Evolutionary conservation across 805 yeast genomes (phyloP).

Genomic region (Schwanniomyces occidentalis): DNA sequence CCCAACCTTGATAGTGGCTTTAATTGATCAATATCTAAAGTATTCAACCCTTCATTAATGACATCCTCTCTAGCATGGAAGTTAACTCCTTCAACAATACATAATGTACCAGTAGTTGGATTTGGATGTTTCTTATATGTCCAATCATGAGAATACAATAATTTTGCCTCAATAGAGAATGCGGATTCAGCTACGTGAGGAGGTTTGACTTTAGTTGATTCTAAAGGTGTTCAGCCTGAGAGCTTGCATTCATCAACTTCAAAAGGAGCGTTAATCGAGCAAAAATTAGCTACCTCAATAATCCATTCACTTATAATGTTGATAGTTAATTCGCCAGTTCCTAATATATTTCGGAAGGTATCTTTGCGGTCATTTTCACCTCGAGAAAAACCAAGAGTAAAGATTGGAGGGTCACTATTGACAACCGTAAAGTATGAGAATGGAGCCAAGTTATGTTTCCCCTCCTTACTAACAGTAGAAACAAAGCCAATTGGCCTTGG

Average conservation of each 20-base stretch:
- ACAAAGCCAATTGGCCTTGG: slow-evolving; percentile 66
- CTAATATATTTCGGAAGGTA: slow-evolving; percentile 48
- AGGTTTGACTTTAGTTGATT: slow-evolving; percentile 48
- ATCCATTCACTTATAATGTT: slow-evolving; percentile 65
- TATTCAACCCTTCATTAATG: slow-evolving; percentile 37
- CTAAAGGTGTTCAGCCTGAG: slow-evolving; percentile 50
- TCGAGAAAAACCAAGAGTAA: slow-evolving; percentile 49
- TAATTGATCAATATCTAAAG: slow-evolving; percentile 46
- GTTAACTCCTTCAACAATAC: slow-evolving; percentile 55
- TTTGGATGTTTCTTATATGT: slow-evolving; percentile 38
- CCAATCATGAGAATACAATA: slow-evolving; percentile 46
- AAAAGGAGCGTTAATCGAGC: slow-evolving; percentile 47
- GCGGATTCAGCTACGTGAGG: slow-evolving; percentile 63
- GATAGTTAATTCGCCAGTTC: slow-evolving; percentile 54
- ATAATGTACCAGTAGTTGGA: slow-evolving; percentile 36
- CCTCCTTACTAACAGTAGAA: slow-evolving; percentile 46
- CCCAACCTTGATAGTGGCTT: slow-evolving; percentile 58
- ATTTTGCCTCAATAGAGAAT: slow-evolving; percentile 56
- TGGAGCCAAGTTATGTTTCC: slow-evolving; percentile 56
- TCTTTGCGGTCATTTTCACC: slow-evolving; percentile 46
- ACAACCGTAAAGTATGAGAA: slow-evolving; percentile 54
- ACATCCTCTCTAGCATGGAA: slow-evolving; percentile 61
- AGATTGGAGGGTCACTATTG: slow-evolving; percentile 58
- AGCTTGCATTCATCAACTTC: slow-evolving; percentile 57
- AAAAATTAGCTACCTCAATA: slow-evolving; percentile 59